Evolutionary conservation across 352 stramenopile species (phyloP), one percentile per base, ranked within the genome.

Genomic region (Phytophthora palmivora): DNA sequence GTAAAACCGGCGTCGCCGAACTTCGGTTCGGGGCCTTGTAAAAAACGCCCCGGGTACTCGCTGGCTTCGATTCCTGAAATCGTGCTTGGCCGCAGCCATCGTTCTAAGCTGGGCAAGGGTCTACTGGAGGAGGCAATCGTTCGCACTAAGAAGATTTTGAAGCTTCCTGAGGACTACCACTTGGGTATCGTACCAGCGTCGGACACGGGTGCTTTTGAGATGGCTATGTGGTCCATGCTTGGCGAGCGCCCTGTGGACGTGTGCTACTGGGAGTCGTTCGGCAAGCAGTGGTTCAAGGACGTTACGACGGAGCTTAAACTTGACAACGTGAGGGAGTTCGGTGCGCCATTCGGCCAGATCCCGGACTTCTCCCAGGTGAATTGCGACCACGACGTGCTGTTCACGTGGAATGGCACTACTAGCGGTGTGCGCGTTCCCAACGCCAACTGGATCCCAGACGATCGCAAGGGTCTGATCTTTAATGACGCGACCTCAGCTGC

Each of bases 211-310:
- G 97, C 97, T 12, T 99, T 98, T 68, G 97, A 99, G 80, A 99
- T 99, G 97, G 97, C 97, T 42, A 99, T 99, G 97, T 99, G 97
- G 97, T 98, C 89, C 67, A 97, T 99, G 82, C 86, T 99, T 18
- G 97, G 97, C 30, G 77, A 81, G 28, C 79, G 90, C 0, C 97
- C 95, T 6, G 92, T 99, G 43, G 92, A 97, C 67, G 77, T 97
- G 22, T 97, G 87, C 72, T 96, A 98, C 82, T 99, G 96, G 96
- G 96, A 99, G 76, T 97, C 91, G 19, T 99, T 99, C 67, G 97
- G 97, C 16, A 80, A 97, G 86, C 93, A 96, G 62, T 99, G 97
- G 97, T 98, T 98, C 68, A 90, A 87, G 24, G 97, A 99, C 75
- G 95, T 90, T 24, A 93, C 94, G 4, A 97, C 76, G 26, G 96